Evolutionary conservation across 2,329 filamentous ascomycete genomes (phyloP), one percentile per base, ranked within the genome.

Genomic region (Scleromitrula shiraiana): DNA sequence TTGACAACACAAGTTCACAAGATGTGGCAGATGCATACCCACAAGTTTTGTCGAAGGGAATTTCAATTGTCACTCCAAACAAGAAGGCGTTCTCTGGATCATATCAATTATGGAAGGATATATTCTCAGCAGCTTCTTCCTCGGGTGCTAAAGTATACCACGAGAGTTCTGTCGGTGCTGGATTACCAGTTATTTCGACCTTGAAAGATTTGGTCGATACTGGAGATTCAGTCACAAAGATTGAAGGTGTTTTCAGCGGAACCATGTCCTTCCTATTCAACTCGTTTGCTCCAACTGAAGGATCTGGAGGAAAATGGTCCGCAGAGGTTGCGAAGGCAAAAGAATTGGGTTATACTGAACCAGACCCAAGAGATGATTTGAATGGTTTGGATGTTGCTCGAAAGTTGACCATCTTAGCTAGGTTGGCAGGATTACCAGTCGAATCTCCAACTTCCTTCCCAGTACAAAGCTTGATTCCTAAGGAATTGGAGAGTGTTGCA

Each of bases 191-290:
- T 51, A 85, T 98, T 59, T 95, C 88, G 33, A 96, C 93, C 0
- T 72, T 98, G 55, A 90, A 89, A 63, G 93, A 98, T 61, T 77
- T 98, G n/a, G 79, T 96, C 20, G 85, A 90, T 54, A 98, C 93
- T 1, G 93, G 93, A 35, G 93, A 98, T 64, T 76, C 88, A 64
- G 84, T 98, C 5, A 88, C 79, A 46, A 90, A 84, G 70, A 94
- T 98, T 58, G 91, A 97, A 70, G 93, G 93, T 56, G 90, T 98
- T 43, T 97, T 98, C 71, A 95, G 88, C 53, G 93, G 93, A 55
- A 98, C 93, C 47, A 91, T 98, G 81, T 94, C 87, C 32, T 98
- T 96, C 75, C 76, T 98, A 33, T 97, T 98, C 80, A 97, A 97
- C 75, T 90, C 82, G 19, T 98, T 97, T 67, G 88, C 90, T 41